Evolutionary conservation across 1,139 yeast genomes (phyloP).

Genomic region (Suhomyces wounanorum): DNA sequence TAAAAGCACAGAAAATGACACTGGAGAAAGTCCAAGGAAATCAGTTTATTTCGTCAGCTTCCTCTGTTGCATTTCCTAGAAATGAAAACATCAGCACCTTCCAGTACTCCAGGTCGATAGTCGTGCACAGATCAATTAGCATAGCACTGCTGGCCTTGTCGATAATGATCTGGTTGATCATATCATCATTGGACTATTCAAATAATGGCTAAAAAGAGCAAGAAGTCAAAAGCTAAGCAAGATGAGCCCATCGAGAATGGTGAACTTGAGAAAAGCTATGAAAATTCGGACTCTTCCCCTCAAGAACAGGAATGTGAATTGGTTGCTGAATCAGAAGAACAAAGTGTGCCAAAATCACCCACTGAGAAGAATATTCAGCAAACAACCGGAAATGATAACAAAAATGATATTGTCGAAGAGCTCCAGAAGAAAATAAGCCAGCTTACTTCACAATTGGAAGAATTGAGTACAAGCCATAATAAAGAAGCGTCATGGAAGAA

Average conservation of each 20-base stretch:
- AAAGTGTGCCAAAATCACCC: not conserved
- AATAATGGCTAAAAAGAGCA: constrained; percentile 34
- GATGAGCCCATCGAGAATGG: constrained; percentile 7
- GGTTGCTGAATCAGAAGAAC: not conserved
- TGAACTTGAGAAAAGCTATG: not conserved
- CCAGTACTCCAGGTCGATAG: not conserved
- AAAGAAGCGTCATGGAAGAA: constrained; percentile 6
- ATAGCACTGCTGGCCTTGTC: not conserved
- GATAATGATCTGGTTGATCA: not conserved
- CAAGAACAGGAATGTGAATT: not conserved
- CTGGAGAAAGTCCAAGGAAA: too few relatives aligned
- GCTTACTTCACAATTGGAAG: constrained; percentile 24
- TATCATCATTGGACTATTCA: not conserved
- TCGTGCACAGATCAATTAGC: constrained; percentile 1
- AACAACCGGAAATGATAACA: not conserved
- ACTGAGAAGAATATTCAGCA: not conserved
- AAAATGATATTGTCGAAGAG: constrained; percentile 3
- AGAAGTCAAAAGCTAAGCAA: constrained; percentile 23
- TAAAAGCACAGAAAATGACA: too few relatives aligned
- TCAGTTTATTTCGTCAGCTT: too few relatives aligned
- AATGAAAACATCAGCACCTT: too few relatives aligned
- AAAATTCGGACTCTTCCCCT: not conserved
- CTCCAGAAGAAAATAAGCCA: constrained; percentile 22
- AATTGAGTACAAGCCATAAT: constrained; percentile 10
- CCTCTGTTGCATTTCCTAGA: too few relatives aligned